These are phyloP conservation scores for Suillus bovinus DNA, from an alignment of 768 basidiomycete species.

Conservation along the genomic window DNA sequence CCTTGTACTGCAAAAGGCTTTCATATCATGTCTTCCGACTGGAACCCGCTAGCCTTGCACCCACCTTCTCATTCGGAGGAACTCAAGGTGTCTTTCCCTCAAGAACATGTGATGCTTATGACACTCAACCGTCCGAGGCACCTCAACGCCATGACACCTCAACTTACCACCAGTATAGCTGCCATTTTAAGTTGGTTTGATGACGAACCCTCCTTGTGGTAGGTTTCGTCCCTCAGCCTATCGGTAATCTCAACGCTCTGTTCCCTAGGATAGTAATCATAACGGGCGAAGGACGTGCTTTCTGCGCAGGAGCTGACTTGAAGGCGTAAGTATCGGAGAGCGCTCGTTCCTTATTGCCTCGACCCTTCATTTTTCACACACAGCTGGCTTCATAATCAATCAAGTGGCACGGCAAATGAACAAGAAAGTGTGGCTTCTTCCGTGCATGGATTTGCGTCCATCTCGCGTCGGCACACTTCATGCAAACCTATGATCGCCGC, in stretches of 20 bases:
- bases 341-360: background rate
- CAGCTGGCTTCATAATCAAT: conserved; percentile 64
- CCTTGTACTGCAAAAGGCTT: background rate
- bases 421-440: conserved; percentile 41
- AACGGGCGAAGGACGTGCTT: conserved; percentile 70
- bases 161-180: conserved; percentile 54
- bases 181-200: conserved; percentile 72
- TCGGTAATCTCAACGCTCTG: background rate
- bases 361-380: background rate
- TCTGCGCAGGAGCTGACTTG: conserved; percentile 82
- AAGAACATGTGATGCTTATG: conserved; percentile 52
- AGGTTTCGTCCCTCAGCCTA: conserved; percentile 21
- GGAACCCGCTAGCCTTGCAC: background rate
- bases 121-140: conserved; percentile 67
- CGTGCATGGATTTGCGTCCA: conserved; percentile 65
- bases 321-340: conserved; percentile 51
- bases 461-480: conserved; percentile 63
- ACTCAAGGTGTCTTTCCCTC: conserved; percentile 43
- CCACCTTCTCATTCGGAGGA: conserved; percentile 35
- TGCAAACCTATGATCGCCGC: conserved; percentile 81
- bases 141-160: conserved; percentile 74
- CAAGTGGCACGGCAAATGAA: conserved; percentile 43
- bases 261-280: conserved; percentile 65
- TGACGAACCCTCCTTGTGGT: conserved; percentile 72
- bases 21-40: conserved; percentile 6